Conservation (phyloP, 2,329 filamentous ascomycete species). For the Fusarium xylarioides region DNA sequence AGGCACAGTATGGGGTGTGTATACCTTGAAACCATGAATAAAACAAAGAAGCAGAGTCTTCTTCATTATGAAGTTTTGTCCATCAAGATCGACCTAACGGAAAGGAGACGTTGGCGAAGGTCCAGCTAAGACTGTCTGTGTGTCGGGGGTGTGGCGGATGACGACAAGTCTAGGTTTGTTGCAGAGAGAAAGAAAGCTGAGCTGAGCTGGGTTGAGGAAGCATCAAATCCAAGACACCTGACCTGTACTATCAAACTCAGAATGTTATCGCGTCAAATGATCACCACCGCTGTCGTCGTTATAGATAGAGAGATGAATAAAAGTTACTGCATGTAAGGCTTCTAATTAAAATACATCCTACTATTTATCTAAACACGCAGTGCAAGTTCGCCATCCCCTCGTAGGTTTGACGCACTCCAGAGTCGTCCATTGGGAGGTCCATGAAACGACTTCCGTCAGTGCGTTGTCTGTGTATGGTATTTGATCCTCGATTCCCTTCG, state of each 20-base stretch:
- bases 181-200: not conserved
- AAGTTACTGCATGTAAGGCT: constrained; percentile 40
- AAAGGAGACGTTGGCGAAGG: not conserved
- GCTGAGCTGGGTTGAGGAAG: constrained; percentile 4
- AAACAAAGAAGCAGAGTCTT: constrained; percentile 85
- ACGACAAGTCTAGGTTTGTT: constrained; percentile 8
- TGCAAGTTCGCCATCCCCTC: constrained; percentile 31
- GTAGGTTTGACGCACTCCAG: constrained; percentile 30
- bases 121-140: not conserved
- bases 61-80: constrained; percentile 55
- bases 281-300: not conserved
- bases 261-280: not conserved
- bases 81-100: not conserved
- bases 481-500: constrained; percentile 33
- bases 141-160: constrained; percentile 14
- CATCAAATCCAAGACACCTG: constrained; percentile 12
- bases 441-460: constrained; percentile 18
- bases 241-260: constrained; percentile 1
- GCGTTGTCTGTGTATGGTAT: constrained; percentile 43
- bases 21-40: constrained; percentile 87
- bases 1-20: constrained; percentile 2
- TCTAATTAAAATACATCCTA: constrained; percentile 57
- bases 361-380: constrained; percentile 46
- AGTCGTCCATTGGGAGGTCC: constrained; percentile 12
- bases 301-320: not conserved